Evolutionary conservation across 1,284 basidiomycete genomes (phyloP).

Genomic region (Wallemia mellicola): DNA sequence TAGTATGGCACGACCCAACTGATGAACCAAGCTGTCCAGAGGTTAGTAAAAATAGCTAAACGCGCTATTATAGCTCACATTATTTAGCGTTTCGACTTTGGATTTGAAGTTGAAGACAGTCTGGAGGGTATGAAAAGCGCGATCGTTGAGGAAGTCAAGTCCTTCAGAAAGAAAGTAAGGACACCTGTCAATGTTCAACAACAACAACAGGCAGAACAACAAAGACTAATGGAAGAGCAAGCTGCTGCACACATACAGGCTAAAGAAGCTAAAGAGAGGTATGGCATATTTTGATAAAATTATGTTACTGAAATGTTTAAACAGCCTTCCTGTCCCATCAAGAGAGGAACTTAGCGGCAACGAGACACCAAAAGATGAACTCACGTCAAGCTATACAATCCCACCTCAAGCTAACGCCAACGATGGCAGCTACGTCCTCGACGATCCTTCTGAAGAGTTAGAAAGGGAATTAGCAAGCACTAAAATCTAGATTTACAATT

Average conservation of each 20-base stretch:
- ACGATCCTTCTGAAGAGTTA: constrained; percentile 58
- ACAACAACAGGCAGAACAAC: constrained; percentile 5
- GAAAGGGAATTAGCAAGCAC: constrained; percentile 50
- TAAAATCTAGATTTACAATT: neutral
- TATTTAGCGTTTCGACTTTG: constrained; percentile 65
- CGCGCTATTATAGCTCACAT: neutral
- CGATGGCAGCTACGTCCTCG: constrained; percentile 27
- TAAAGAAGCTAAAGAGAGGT: constrained; percentile 8
- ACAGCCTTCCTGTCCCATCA: constrained; percentile 31
- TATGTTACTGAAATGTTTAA: constrained; percentile 9
- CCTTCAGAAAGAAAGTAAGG: constrained; percentile 62
- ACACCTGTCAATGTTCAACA: constrained; percentile 15
- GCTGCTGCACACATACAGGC: constrained; percentile 5
- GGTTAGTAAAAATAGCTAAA: neutral
- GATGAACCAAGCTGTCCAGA: constrained; percentile 51
- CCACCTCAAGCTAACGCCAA: constrained; percentile 12
- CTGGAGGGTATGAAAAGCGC: constrained; percentile 91
- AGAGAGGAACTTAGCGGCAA: constrained; percentile 49
- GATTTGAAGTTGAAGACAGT: constrained; percentile 87
- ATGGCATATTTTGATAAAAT: neutral
- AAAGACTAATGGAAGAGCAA: constrained; percentile 4
- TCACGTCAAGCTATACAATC: constrained; percentile 32
- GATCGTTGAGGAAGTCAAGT: constrained; percentile 73
- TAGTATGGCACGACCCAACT: constrained; percentile 81
- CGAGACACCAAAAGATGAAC: constrained; percentile 32